Evolutionary conservation across 2,329 filamentous ascomycete species (phyloP), one percentile per base, ranked within the genome.

Genomic region (Leptographium lundbergii): DNA sequence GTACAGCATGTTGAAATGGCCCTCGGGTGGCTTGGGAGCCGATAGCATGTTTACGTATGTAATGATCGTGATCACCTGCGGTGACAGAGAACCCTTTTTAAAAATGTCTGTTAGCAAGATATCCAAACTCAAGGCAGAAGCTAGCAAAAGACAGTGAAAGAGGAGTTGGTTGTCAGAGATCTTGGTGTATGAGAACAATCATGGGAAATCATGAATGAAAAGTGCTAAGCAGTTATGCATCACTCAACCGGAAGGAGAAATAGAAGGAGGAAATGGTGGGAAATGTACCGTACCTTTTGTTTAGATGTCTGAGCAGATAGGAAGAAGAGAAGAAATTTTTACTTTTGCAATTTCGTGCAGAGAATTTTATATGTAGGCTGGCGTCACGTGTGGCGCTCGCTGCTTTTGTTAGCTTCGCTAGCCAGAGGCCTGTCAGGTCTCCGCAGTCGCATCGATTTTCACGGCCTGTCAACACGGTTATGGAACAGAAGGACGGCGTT

Each of bases 1-100:
- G 73, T 92, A 95, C 59, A 94, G 81, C 53, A 95, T 75, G 60
- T 80, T 87, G 74, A 94, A 95, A 64, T 88, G 80, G n/a, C 80
- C 85, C 51, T 74, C 63, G 1, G 82, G 81, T 13, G 80, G 71
- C 62, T 77, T 80, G 0, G 76, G 68, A 1, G 53, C n/a, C 10
- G 61, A 32, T n/a, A 56, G 25, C 71, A 75, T 75, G 25, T 36
- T 51, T 51, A 48, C 42, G 14, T 19, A 39, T 45, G 53, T 34
- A n/a, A 36, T 9, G 42, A n/a, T n/a, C 42, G 42, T 19, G 42
- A 45, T 7, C 19, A 45, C 42, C 42, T 45, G 36, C 25, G 32
- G 19, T 27, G 59, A 62, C 50, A 19, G n/a, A 19, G 27, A 36
- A 24, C 0, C 51, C n/a, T 34, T 22, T n/a, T 22, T 25, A 4